Conservation (phyloP, 169 alveolate genomes). For the Plasmodium inui region DNA sequence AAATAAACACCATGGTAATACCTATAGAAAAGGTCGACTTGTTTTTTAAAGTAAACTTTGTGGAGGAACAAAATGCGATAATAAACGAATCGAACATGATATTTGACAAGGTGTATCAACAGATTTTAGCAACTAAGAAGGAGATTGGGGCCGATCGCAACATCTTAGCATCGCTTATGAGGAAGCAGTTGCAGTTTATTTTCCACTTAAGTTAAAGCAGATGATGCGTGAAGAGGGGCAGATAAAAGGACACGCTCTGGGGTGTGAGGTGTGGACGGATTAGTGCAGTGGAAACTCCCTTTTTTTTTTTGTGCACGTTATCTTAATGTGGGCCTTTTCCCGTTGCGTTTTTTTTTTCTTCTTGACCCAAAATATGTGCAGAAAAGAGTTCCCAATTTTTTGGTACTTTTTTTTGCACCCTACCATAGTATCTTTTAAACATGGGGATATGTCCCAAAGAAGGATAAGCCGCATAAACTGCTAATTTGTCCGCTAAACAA, state of each 20-base stretch:
- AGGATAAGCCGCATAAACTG: neutral
- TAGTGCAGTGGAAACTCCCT: neutral
- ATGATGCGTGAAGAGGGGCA: neutral
- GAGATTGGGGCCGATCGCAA: neutral
- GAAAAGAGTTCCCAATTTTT: neutral
- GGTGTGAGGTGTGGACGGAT: neutral
- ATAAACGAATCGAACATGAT: conserved; percentile 51
- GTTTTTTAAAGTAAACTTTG: conserved; percentile 42
- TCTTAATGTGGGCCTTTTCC: neutral
- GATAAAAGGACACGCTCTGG: neutral
- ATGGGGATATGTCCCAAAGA: neutral
- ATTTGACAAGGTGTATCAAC: conserved; percentile 44
- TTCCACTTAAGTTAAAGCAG: neutral
- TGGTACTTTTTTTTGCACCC: neutral
- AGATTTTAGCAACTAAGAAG: conserved; percentile 13
- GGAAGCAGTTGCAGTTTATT: conserved; percentile 58
- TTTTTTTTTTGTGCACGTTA: neutral
- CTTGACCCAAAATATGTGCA: neutral
- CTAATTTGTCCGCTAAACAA: neutral
- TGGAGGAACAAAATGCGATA: conserved; percentile 37
- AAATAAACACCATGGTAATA: conserved; percentile 63
- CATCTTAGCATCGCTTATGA: conserved; percentile 39
- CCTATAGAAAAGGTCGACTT: conserved; percentile 47
- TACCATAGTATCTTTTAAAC: neutral
- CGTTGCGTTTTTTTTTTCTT: neutral